These are phyloP conservation scores for Citrullus amarus DNA, from an alignment of 306 rosid species.

Conservation along the genomic window DNA sequence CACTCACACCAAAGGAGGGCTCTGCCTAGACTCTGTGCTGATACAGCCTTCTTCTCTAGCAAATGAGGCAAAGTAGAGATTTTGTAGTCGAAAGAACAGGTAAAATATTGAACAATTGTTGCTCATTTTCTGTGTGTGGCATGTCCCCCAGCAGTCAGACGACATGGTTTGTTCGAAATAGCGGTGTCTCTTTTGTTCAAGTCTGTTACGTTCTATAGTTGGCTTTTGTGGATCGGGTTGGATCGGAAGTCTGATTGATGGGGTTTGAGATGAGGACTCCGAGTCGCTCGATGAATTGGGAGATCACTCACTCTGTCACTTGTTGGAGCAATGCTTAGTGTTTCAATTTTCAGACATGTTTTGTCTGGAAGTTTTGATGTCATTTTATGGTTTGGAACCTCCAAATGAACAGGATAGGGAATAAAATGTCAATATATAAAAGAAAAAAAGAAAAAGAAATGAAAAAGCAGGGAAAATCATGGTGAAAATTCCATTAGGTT, in stretches of 20 bases:
- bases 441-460: not conserved
- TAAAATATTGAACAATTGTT: not conserved
- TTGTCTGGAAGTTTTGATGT: not conserved
- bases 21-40: slow-evolving; percentile 69
- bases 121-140: not conserved
- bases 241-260: not conserved
- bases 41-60: slow-evolving; percentile 26
- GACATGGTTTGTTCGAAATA: not conserved
- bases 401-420: not conserved
- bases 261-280: not conserved
- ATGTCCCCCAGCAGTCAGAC: not conserved
- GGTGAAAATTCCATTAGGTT: not conserved
- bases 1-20: slow-evolving; percentile 88
- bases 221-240: not conserved
- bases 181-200: not conserved
- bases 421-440: not conserved
- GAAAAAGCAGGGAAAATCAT: not conserved
- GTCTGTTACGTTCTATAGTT: not conserved
- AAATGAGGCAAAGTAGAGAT: not conserved
- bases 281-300: not conserved
- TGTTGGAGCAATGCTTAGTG: not conserved
- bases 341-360: not conserved
- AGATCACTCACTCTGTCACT: not conserved
- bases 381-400: too few relatives aligned
- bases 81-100: not conserved